A percentile compares a stretch with the other conserved stretches of the same genome.
phyloP scores from a whole-genome alignment of 2,329 filamentous ascomycete genomes.

The Penicillium griseofulvum region DNA sequence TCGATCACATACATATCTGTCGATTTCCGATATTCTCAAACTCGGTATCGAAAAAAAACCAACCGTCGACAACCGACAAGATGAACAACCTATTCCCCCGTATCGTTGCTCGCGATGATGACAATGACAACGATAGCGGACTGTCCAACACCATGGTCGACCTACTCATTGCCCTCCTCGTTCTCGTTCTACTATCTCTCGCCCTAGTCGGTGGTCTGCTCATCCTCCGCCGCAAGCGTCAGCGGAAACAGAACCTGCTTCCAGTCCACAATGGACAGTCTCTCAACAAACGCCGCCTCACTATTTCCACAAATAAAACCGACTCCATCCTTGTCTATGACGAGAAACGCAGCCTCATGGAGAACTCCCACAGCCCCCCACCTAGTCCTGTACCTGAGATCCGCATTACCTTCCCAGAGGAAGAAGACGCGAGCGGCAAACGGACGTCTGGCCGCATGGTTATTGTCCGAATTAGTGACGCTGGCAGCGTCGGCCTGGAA shows the following conservation, averaged over 20 bases:
- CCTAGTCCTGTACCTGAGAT: constrained; percentile 90
- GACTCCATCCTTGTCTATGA: constrained; percentile 74
- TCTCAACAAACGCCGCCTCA: constrained; percentile 57
- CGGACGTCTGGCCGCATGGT: constrained; percentile 83
- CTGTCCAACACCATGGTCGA: constrained; percentile 66
- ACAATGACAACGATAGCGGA: constrained; percentile 46
- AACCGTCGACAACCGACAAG: constrained; percentile 10
- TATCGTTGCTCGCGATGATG: constrained; percentile 53
- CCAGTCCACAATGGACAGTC: constrained; percentile 67
- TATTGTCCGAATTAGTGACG: constrained; percentile 86
- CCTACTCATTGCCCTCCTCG: constrained; percentile 75
- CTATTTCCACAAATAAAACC: constrained; percentile 58
- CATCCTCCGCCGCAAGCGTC: constrained; percentile 67
- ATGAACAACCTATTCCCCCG: constrained; percentile 44
- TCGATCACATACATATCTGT: constrained; percentile 18
- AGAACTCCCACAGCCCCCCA: constrained; percentile 71
- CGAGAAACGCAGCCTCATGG: constrained; percentile 75
- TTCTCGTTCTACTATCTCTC: constrained; percentile 71
- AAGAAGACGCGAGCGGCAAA: constrained; percentile 74
- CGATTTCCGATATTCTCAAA: neutral
- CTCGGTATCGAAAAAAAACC: neutral
- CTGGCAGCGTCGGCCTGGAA: constrained; percentile 79
- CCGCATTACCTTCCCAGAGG: constrained; percentile 96
- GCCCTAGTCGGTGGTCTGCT: constrained; percentile 66
- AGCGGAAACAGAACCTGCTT: constrained; percentile 51